Percentiles rank a stretch among this genome's conserved stretches.
Evolutionary conservation across 2,329 filamentous ascomycete genomes (phyloP).

Genomic region (Ceratocystis harringtonii): DNA sequence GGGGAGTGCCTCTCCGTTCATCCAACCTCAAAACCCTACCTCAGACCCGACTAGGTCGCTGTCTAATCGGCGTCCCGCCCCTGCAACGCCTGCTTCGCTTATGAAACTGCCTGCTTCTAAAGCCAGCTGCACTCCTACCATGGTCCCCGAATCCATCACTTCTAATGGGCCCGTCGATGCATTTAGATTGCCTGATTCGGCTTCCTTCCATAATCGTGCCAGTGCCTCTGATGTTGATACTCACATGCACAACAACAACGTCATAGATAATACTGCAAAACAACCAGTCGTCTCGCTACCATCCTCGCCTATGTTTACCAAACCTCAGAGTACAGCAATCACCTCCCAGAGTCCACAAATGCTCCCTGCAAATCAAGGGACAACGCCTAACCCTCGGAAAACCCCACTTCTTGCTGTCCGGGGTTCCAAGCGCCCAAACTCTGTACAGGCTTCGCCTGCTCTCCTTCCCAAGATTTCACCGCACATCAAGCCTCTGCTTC

Average conservation of each 20-base stretch:
- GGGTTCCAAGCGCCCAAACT: conserved; percentile 51
- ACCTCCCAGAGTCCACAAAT: conserved; percentile 53
- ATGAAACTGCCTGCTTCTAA: conserved; percentile 56
- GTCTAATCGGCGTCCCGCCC: conserved; percentile 24
- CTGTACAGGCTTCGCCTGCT: conserved; percentile 70
- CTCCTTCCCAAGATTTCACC: conserved; percentile 81
- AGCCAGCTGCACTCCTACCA: conserved; percentile 19
- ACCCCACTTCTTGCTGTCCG: conserved; percentile 43
- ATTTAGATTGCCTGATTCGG: conserved; percentile 59
- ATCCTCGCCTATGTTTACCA: conserved; percentile 33
- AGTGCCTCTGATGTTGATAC: conserved; percentile 23
- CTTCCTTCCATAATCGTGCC: conserved; percentile 26
- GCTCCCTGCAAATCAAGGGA: conserved; percentile 32
- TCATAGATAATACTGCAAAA: conserved; percentile 23
- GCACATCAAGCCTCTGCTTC: conserved; percentile 80
- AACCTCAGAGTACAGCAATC: conserved; percentile 31
- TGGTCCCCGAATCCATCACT: not conserved
- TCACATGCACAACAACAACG: conserved; percentile 21
- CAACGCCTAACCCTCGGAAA: conserved; percentile 30
- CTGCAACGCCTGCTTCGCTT: conserved; percentile 74
- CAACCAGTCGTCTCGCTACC: conserved; percentile 28
- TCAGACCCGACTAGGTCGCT: conserved; percentile 18
- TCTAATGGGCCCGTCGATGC: conserved; percentile 17
- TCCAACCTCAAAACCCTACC: conserved; percentile 37
- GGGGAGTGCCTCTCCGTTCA: conserved; percentile 51